Percentiles rank a stretch among this genome's conserved stretches.
Conservation (phyloP, 768 basidiomycete genomes). For the Rhodocollybia butyracea region DNA sequence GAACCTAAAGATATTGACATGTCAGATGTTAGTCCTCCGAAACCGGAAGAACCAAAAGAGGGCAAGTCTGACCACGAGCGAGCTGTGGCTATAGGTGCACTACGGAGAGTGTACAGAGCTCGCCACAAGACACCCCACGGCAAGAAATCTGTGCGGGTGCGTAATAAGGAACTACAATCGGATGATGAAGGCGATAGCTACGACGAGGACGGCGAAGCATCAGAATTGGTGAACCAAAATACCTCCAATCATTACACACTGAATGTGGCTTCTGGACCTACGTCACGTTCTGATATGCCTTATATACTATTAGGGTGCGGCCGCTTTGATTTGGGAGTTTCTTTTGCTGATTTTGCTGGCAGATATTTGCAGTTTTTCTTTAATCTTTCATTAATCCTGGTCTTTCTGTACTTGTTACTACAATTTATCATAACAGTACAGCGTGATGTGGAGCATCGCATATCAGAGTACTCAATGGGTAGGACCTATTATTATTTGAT, state of each 20-base stretch:
- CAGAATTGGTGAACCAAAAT: slow-evolving; percentile 43
- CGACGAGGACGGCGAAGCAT: slow-evolving; percentile 38
- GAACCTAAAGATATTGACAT: slow-evolving; percentile 74
- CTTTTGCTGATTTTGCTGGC: slow-evolving; percentile 12
- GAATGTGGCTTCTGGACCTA: slow-evolving; percentile 64
- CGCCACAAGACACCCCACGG: slow-evolving; percentile 45
- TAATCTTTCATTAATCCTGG: slow-evolving; percentile 73
- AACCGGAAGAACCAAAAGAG: slow-evolving; percentile 34
- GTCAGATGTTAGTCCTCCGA: slow-evolving; percentile 66
- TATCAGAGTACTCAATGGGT: slow-evolving; percentile 90
- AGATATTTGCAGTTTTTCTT: slow-evolving; percentile 96
- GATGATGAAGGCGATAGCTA: slow-evolving; percentile 43
- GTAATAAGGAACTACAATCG: slow-evolving; percentile 26
- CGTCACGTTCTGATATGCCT: slow-evolving; percentile 62
- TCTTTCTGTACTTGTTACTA: slow-evolving; percentile 81
- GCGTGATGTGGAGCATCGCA: slow-evolving; percentile 83
- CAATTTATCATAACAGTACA: slow-evolving; percentile 90
- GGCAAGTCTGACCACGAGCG: slow-evolving; percentile 37
- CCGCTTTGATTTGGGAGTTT: slow-evolving; percentile 22
- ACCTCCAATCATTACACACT: slow-evolving; percentile 82
- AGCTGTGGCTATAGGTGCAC: slow-evolving; percentile 58
- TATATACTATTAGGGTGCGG: slow-evolving; percentile 86
- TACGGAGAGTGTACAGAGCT: slow-evolving; percentile 63
- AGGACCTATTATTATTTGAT: slow-evolving; percentile 22
- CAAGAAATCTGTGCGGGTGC: slow-evolving; percentile 18